phyloP scores from a whole-genome alignment of 2,329 filamentous ascomycete species.

The Fusarium paranaense region DNA sequence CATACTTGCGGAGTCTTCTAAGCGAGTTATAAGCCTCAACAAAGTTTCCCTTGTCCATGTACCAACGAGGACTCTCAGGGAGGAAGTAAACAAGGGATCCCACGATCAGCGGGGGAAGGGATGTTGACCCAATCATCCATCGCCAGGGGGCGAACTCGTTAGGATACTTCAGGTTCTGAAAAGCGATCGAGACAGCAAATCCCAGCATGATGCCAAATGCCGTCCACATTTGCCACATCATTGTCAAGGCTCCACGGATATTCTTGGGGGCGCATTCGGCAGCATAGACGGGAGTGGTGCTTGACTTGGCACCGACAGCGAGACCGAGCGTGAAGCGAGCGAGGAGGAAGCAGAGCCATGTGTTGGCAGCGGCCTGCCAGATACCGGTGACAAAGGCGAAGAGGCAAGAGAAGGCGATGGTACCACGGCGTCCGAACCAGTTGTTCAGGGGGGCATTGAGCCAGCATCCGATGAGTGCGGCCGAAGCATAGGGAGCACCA shows the following conservation, averaged over 20 bases:
- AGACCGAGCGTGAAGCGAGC: conserved; percentile 76
- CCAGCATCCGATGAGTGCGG: conserved; percentile 56
- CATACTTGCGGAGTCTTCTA: conserved; percentile 57
- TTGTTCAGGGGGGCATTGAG: conserved; percentile 62
- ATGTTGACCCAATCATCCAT: conserved; percentile 70
- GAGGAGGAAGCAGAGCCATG: conserved; percentile 71
- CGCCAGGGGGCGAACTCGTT: conserved; percentile 62
- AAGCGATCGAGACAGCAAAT: conserved; percentile 62
- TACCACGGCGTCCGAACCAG: conserved; percentile 70
- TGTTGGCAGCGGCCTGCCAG: conserved; percentile 56
- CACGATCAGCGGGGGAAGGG: conserved; percentile 64
- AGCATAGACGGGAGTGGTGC: conserved; percentile 76
- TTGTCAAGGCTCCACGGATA: conserved; percentile 79
- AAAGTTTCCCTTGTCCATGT: conserved; percentile 57
- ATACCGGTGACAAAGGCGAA: conserved; percentile 59
- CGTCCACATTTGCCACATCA: conserved; percentile 72
- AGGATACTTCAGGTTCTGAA: conserved; percentile 62
- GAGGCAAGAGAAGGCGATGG: conserved; percentile 71
- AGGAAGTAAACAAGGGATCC: conserved; percentile 70
- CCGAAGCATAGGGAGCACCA: conserved; percentile 64
- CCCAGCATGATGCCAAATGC: conserved; percentile 59
- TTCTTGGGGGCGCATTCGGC: conserved; percentile 76
- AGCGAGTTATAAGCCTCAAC: conserved; percentile 59
- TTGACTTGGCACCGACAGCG: conserved; percentile 74
- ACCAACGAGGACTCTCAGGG: conserved; percentile 67